A percentile compares a stretch with the other conserved stretches of the same genome.
Evolutionary conservation across 2,329 filamentous ascomycete species (phyloP).

Genomic region (Diaporthe amygdali): DNA sequence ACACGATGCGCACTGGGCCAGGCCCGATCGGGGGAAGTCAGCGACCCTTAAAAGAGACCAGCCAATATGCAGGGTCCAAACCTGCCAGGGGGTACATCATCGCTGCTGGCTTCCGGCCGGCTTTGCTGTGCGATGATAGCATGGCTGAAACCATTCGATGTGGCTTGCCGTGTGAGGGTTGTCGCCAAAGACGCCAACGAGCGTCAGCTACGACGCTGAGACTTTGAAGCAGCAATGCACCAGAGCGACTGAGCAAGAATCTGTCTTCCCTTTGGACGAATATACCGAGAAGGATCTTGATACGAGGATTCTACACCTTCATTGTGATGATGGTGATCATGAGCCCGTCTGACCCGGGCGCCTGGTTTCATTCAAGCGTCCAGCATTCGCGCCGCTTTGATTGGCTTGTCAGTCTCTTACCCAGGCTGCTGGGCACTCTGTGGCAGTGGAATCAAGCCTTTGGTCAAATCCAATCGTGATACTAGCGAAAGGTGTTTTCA

Average conservation of each 20-base stretch:
- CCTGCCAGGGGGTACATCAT: constrained; percentile 26
- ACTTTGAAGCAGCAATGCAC: constrained; percentile 5
- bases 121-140: constrained; percentile 12
- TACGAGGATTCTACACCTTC: background rate
- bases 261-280: background rate
- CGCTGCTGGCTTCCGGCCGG: constrained; percentile 1
- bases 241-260: background rate
- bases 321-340: background rate
- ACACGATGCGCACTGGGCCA: constrained; percentile 20
- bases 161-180: constrained; percentile 4
- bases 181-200: constrained; percentile 1
- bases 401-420: too few relatives aligned
- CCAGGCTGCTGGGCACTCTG: too few relatives aligned
- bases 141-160: constrained; percentile 7
- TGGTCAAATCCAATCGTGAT: too few relatives aligned
- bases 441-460: too few relatives aligned
- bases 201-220: constrained; percentile 9
- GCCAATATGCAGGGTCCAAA: constrained; percentile 30
- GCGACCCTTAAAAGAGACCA: constrained; percentile 24
- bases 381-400: too few relatives aligned
- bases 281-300: background rate
- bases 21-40: constrained; percentile 7
- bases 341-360: background rate
- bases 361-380: too few relatives aligned
- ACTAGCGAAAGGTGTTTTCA: background rate